phyloP scores from a whole-genome alignment of 2,329 filamentous ascomycete species.

The Diaporthe helianthi region DNA sequence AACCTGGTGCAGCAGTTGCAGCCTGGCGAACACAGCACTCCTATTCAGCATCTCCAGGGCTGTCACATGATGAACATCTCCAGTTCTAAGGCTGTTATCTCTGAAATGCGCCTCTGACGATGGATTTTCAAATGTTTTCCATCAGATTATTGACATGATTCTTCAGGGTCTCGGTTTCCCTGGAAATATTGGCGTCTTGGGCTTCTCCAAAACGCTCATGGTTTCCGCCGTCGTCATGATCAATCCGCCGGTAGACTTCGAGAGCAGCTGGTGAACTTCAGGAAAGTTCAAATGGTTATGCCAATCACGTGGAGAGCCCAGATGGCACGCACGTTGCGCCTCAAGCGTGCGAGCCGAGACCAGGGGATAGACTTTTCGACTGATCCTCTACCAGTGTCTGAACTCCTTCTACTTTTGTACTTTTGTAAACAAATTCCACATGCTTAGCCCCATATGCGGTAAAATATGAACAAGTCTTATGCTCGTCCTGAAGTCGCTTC shows the following conservation, averaged over 20 bases:
- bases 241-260: background rate
- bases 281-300: background rate
- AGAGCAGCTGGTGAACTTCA: background rate
- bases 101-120: background rate
- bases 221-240: no score
- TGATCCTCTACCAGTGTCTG: background rate
- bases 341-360: background rate
- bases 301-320: conserved; percentile 3
- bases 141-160: no score
- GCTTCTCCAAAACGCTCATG: background rate
- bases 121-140: no score
- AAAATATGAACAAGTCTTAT: background rate
- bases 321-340: background rate
- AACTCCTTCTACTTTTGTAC: background rate
- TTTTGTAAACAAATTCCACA: background rate
- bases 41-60: background rate
- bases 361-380: background rate
- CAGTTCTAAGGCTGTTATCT: background rate
- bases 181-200: background rate
- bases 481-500: background rate
- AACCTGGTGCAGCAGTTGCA: background rate
- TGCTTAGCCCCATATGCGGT: background rate
- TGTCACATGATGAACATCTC: background rate
- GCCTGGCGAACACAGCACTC: background rate
- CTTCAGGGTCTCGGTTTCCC: background rate